Evolutionary conservation across 2,329 filamentous ascomycete species (phyloP).

Genomic region (Stachybotrys elegans): DNA sequence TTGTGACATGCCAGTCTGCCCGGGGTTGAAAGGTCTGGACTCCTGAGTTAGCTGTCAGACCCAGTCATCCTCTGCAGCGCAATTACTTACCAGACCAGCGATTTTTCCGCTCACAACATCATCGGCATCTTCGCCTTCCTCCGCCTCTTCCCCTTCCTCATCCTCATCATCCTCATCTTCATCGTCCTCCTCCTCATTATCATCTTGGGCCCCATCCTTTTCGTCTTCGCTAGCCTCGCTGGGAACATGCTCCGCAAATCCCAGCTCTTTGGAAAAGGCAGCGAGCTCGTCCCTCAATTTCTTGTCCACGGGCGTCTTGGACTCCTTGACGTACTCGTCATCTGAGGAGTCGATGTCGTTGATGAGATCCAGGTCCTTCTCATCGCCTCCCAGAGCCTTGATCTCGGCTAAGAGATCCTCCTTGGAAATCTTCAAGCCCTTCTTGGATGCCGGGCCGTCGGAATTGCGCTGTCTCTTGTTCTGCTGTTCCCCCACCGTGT

Average conservation of each 20-base stretch:
- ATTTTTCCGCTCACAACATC: constrained; percentile 20
- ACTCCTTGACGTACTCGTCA: constrained; percentile 24
- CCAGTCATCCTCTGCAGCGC: too few species aligned
- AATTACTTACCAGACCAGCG: constrained; percentile 30
- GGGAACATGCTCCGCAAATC: constrained; percentile 26
- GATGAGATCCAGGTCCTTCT: constrained; percentile 59
- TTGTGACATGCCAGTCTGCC: constrained; percentile 51
- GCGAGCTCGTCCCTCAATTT: constrained; percentile 28
- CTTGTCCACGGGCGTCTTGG: constrained; percentile 36
- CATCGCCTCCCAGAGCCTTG: constrained; percentile 58
- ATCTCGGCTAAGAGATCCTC: constrained; percentile 56
- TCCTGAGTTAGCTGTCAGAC: constrained; percentile 28
- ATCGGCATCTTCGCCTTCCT: constrained; percentile 28
- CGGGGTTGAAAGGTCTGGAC: constrained; percentile 50
- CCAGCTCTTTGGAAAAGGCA: constrained; percentile 33
- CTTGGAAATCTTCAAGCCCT: constrained; percentile 20
- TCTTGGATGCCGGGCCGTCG: constrained; percentile 17
- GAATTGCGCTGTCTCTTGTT: constrained; percentile 32
- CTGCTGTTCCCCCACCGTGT: constrained; percentile 25
- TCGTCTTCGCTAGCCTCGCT: constrained; percentile 33
- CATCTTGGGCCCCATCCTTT: constrained; percentile 24
- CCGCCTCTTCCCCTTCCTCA: constrained; percentile 18
- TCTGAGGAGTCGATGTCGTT: constrained; percentile 43
- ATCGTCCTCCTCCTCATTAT: constrained; percentile 22
- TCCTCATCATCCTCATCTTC: constrained; percentile 21